Evolutionary conservation across 1,284 basidiomycete species (phyloP), one percentile per base, ranked within the genome.

Genomic region (Microstroma glucosiphilum): DNA sequence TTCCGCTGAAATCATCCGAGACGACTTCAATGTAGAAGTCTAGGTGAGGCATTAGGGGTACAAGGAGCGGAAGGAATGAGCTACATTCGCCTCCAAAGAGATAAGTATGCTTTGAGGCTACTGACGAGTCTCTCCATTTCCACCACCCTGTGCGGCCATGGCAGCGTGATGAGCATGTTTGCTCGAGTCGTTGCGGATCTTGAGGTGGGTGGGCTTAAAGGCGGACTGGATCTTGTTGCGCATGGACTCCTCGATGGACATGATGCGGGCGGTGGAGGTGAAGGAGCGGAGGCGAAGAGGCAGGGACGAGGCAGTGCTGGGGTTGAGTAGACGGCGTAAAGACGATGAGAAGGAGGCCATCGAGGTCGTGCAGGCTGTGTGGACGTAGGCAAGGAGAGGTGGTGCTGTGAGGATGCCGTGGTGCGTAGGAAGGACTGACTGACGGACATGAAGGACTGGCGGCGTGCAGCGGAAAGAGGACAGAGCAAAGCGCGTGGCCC

Each of bases 101-200:
- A 43, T n/a, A 12, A 12, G 42, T 43, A n/a, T n/a, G 46, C 46
- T 48, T 3, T n/a, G 17, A 23, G 17, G 46, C 8, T 54, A 67
- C 65, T 46, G 46, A 69, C 64, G 75, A 23, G 76, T 78, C 58
- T 78, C 75, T 42, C 76, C 76, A 49, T 69, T 73, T 6, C 76
- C 76, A 9, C 76, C 76, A 30, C 73, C 71, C 43, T 76, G 73
- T 1, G 76, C 76, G 2, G 64, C 75, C 76, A 78, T 78, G n/a
- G 76, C 76, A 6, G 76, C 76, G 61, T 78, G 76, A 60, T 78
- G 76, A 0, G 76, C 72, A 57, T 78, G 76, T 61, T 73, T 76
- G 59, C 63, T 60, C 1, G 70, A 72, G 58, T 75, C 73, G 65
- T 75, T 75, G 46, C 73, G 61, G 59, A 75, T 72, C 41, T 61